Evolutionary conservation across 495 filamentous ascomycete species (phyloP), one percentile per base, ranked within the genome.

Genomic region (Penicillium manginii): DNA sequence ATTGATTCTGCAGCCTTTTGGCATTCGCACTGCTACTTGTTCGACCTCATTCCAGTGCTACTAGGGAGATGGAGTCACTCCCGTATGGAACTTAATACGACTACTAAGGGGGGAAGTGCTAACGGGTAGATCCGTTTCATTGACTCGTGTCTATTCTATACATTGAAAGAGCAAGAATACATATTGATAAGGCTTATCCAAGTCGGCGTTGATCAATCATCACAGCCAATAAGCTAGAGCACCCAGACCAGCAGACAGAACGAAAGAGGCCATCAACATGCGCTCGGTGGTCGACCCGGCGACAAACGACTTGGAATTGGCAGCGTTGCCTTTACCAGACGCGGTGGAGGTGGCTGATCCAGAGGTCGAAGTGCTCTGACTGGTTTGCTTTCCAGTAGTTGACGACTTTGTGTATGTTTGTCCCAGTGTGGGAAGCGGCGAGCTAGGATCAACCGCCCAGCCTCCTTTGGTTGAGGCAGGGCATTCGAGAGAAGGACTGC

Each of bases 391-490:
- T 43, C 39, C 32, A 19, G 49, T 51, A 21, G 59, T 47, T 17
- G 55, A 40, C 0, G 33, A 35, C 51, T 58, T 58, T 42, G 55
- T 66, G 58, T 67, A 76, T n/a, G 56, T 68, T 45, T 75, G 66
- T 9, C 87, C 89, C 8, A 96, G 55, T 15, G 83, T 88, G 0
- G 91, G 91, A 11, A 93, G 79, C 7, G 82, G 70, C 2, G 85
- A 81, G 65, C 83, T 84, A 17, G 88, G 86, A 59, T 90, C 72
- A 6, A 94, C 84, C 37, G 83, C 74, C 91, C 91, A 96, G 46
- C 84, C 83, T 50, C 82, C 84, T 1, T 79, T 60, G 0, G 89
- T 93, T 21, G 83, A 87, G 3, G 83, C 69, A 11, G 92, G 92
- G 73, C 92, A 96, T 7, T 81, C 78, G 11, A 87, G 82, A 8